Conservation (phyloP, 352 stramenopile species). For the Pythium phragmitis region DNA sequence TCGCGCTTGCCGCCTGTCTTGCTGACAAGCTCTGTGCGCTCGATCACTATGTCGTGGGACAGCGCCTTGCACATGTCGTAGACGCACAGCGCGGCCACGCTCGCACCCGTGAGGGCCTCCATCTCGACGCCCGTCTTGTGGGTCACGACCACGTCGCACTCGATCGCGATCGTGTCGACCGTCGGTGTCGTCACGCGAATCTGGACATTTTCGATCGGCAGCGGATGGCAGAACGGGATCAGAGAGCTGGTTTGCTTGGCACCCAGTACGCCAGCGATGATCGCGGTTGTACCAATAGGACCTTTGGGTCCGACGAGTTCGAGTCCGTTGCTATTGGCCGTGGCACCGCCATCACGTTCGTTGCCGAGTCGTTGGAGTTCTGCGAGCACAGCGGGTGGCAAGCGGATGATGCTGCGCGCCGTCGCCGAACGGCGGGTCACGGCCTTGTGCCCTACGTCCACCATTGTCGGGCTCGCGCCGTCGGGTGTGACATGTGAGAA, state of each 20-base stretch:
- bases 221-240: constrained; percentile 93
- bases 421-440: constrained; percentile 80
- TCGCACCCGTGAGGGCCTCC: constrained; percentile 94
- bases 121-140: constrained; percentile 96
- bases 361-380: constrained; percentile 49
- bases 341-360: neutral
- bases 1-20: constrained; percentile 93
- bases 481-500: constrained; percentile 60
- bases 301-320: constrained; percentile 82
- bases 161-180: constrained; percentile 69
- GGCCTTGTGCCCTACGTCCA: constrained; percentile 88
- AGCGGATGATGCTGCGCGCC: constrained; percentile 79
- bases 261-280: constrained; percentile 91
- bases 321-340: constrained; percentile 12
- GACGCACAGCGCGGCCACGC: constrained; percentile 93
- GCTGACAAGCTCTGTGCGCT: constrained; percentile 82
- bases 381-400: constrained; percentile 81
- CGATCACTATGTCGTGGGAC: constrained; percentile 94
- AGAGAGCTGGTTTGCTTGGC: constrained; percentile 93
- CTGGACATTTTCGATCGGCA: constrained; percentile 91
- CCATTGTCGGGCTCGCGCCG: constrained; percentile 73
- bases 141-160: constrained; percentile 89
- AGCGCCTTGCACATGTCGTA: constrained; percentile 99
- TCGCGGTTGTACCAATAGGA: constrained; percentile 89
- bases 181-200: constrained; percentile 71